Evolutionary conservation across 495 filamentous ascomycete species (phyloP).

Genomic region (Lasiosphaeria ovina): DNA sequence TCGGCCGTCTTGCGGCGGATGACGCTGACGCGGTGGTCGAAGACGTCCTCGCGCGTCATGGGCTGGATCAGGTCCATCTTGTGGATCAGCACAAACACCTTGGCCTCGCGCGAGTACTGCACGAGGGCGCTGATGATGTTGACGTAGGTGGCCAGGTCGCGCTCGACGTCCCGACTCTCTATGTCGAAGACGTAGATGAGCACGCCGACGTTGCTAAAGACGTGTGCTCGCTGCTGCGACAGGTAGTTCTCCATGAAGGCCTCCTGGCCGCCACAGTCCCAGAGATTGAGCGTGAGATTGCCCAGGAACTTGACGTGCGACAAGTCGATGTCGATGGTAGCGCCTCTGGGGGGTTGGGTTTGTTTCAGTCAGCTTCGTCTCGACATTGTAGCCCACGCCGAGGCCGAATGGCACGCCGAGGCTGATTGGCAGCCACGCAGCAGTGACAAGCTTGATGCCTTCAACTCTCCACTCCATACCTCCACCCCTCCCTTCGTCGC

Average conservation of each 20-base stretch:
- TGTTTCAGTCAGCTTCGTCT: background rate
- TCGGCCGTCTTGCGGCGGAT: constrained; percentile 73
- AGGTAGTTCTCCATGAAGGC: constrained; percentile 99
- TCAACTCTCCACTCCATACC: too few species aligned
- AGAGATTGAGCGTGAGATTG: constrained; percentile 93
- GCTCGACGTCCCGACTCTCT: constrained; percentile 87
- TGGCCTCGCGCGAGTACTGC: constrained; percentile 79
- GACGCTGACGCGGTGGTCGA: constrained; percentile 70
- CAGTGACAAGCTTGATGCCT: too few species aligned
- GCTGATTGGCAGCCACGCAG: too few species aligned
- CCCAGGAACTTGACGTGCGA: constrained; percentile 98
- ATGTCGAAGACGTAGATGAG: constrained; percentile 99
- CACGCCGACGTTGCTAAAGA: constrained; percentile 94
- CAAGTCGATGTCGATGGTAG: constrained; percentile 98
- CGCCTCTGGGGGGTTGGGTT: constrained; percentile 51
- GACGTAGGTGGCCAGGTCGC: constrained; percentile 85
- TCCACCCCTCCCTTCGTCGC: too few species aligned
- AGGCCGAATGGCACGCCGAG: too few species aligned
- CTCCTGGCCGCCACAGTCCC: constrained; percentile 99
- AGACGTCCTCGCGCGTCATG: constrained; percentile 71
- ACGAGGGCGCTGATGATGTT: constrained; percentile 79
- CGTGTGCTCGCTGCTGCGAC: constrained; percentile 85
- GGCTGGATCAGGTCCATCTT: constrained; percentile 97
- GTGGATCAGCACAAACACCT: constrained; percentile 91
- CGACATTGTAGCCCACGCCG: background rate